These are phyloP conservation scores for Gymnopus androsaceus DNA, from an alignment of 1,284 basidiomycete genomes.

Conservation along the genomic window DNA sequence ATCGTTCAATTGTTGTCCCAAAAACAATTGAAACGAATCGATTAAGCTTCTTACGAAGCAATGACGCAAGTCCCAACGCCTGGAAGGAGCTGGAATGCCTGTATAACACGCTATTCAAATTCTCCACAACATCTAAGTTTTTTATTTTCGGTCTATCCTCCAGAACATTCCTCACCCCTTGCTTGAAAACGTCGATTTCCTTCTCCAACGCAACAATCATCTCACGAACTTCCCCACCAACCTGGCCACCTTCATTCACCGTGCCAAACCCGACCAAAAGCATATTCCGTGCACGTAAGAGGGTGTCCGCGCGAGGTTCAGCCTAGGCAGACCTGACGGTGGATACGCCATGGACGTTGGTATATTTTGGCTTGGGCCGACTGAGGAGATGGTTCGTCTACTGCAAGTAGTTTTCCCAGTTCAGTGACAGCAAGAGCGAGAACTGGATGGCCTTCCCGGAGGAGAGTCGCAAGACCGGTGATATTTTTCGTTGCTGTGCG, in stretches of 20 bases:
- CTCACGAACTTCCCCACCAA: conserved; percentile 59
- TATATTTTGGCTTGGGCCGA: too few species aligned
- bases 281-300: conserved; percentile 62
- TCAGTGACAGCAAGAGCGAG: conserved; percentile 78
- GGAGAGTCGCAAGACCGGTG: conserved; percentile 57
- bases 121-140: too few species aligned
- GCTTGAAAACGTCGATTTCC: conserved; percentile 68
- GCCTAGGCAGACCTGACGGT: conserved; percentile 61
- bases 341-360: conserved; percentile 50
- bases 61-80: too few species aligned
- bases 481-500: conserved; percentile 56
- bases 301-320: conserved; percentile 66
- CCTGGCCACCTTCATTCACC: conserved; percentile 60
- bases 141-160: conserved; percentile 31
- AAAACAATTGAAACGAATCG: too few species aligned
- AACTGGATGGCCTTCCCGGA: conserved; percentile 75
- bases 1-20: too few species aligned
- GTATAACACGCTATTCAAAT: too few species aligned
- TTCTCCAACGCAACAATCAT: conserved; percentile 60
- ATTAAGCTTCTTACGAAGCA: too few species aligned
- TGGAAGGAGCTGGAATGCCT: too few species aligned
- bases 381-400: conserved; percentile 59
- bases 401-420: conserved; percentile 77
- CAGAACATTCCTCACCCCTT: conserved; percentile 50
- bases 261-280: conserved; percentile 64